phyloP scores from a whole-genome alignment of 371 early-diverging fungal genomes.

The Mucor saturninus region DNA sequence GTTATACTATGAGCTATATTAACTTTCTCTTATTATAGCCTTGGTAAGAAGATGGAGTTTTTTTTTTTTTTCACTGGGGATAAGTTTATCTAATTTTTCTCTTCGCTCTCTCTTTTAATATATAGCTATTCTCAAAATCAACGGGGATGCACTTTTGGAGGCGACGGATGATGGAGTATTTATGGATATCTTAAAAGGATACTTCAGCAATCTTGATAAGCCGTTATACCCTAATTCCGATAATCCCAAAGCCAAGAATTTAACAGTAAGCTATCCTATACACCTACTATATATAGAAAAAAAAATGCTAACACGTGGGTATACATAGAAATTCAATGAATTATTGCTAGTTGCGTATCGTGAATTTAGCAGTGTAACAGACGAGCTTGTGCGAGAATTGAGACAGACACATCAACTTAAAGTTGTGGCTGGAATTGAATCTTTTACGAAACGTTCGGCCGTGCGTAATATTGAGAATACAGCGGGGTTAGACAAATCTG shows the following conservation, averaged over 20 bases:
- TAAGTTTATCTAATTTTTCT: no score
- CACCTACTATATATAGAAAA: not conserved
- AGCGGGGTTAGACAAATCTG: constrained; percentile 82
- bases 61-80: no score
- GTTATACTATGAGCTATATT: not conserved
- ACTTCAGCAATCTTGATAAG: constrained; percentile 73
- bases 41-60: constrained; percentile 12
- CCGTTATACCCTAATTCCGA: constrained; percentile 64
- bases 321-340: constrained; percentile 80
- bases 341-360: constrained; percentile 90
- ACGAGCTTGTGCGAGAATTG: constrained; percentile 79
- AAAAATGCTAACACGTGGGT: not conserved
- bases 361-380: constrained; percentile 87
- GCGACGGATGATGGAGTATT: constrained; percentile 93
- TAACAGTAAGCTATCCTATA: constrained; percentile 50
- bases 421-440: constrained; percentile 94
- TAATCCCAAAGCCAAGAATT: constrained; percentile 60
- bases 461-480: constrained; percentile 80
- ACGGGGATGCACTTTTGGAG: constrained; percentile 85
- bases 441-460: constrained; percentile 88
- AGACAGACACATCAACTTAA: constrained; percentile 90
- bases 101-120: not conserved
- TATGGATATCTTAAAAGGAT: constrained; percentile 78
- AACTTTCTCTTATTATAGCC: constrained; percentile 23
- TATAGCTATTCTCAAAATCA: constrained; percentile 89